A percentile compares a stretch with the other conserved stretches of the same genome.
These are phyloP conservation scores for Psilocybe cyanescens DNA, from an alignment of 768 basidiomycete genomes.

Conservation along the genomic window DNA sequence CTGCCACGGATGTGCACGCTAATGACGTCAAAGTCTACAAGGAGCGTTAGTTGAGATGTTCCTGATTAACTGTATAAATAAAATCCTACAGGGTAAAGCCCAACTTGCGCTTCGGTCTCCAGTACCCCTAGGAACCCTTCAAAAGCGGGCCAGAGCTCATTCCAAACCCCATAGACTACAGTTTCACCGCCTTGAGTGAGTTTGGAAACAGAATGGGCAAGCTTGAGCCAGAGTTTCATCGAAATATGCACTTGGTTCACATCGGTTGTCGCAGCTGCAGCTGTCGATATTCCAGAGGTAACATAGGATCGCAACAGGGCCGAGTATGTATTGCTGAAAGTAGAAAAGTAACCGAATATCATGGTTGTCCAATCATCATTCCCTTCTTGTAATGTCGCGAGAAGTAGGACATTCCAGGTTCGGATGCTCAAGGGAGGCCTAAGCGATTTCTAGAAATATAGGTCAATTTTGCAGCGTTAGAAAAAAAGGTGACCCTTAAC, in stretches of 20 bases:
- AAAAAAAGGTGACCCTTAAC: background rate
- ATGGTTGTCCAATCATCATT: slow-evolving; percentile 37
- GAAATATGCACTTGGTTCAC: slow-evolving; percentile 72
- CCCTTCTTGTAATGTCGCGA: slow-evolving; percentile 53
- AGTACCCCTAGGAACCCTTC: slow-evolving; percentile 54
- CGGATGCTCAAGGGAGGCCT: slow-evolving; percentile 46
- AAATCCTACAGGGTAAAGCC: slow-evolving; percentile 41
- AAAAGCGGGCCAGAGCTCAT: slow-evolving; percentile 77
- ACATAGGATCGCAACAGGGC: slow-evolving; percentile 45
- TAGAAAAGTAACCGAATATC: slow-evolving; percentile 53
- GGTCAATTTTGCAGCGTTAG: background rate
- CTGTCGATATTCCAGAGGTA: slow-evolving; percentile 36
- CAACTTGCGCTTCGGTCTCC: slow-evolving; percentile 49
- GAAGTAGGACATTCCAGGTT: slow-evolving; percentile 66
- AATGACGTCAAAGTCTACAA: slow-evolving; percentile 56
- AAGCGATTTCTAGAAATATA: slow-evolving; percentile 35
- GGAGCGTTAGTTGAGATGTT: background rate
- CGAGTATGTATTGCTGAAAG: slow-evolving; percentile 53
- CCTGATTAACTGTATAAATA: background rate
- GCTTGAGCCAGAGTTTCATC: slow-evolving; percentile 72
- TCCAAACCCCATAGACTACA: slow-evolving; percentile 59
- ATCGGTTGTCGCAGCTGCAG: slow-evolving; percentile 54
- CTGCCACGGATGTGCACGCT: slow-evolving; percentile 63
- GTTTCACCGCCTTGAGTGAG: slow-evolving; percentile 31
- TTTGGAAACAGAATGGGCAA: slow-evolving; percentile 46